Evolutionary conservation across 306 rosid genomes (phyloP), one percentile per base, ranked within the genome.

Genomic region (Cicer pinnatifidum): DNA sequence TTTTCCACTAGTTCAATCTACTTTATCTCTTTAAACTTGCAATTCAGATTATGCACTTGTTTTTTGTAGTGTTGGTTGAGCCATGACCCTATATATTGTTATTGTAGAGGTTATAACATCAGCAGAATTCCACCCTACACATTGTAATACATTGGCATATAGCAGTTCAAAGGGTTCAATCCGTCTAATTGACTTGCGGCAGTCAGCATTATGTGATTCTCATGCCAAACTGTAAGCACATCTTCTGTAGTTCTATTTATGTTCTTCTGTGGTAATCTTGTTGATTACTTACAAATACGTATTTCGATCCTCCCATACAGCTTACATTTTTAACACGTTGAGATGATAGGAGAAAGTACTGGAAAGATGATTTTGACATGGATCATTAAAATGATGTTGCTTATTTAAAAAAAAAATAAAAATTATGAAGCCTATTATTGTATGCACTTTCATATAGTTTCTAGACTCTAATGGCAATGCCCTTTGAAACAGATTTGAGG

Each of bases 121-220:
- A 38, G 99, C 99, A 13, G 99, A 95, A 80, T 95, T 95, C 80
- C 99, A 95, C 83, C 99, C 99, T 23, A 79, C 87, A 67, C 97
- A 95, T 76, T 95, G 99, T 84, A 90, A 90, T 84, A 92, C 11
- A 48, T 76, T 95, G 86, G 99, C 99, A 35, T 95, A 95, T 78
- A 95, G 99, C 86, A 95, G 99, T 81, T 95, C 99, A 13, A 95
- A 87, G 82, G 99, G 99, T 57, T 95, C 99, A 73, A 89, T 95
- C 69, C 99, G 97, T 72, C 89, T 95, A 23, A 85, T 91, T 77
- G 99, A 95, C 83, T 73, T 95, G 85, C 91, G 99, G 85, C 99
- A 95, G 81, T 95, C 97, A 64, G 97, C 99, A 47, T 83, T 95
- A 69, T 95, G 99, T 52, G 99, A 95, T 85, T 87, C 95, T 82